A percentile compares a stretch with the other conserved stretches of the same genome.
Evolutionary conservation across 106 monocot genomes (phyloP).

Genomic region (Phalaenopsis equestris): DNA sequence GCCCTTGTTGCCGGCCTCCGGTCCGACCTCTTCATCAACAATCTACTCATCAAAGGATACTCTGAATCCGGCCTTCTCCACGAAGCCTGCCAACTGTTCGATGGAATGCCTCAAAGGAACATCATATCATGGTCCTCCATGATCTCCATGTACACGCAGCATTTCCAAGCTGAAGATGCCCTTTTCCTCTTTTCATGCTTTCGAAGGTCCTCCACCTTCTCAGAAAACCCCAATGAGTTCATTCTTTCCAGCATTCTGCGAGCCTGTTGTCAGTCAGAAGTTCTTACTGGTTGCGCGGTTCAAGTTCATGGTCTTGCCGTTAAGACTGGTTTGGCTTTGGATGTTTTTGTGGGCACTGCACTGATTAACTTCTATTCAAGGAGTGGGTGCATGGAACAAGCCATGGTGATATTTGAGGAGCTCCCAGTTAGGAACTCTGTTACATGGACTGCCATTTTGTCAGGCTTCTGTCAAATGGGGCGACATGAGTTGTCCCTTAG

Average conservation of each 20-base stretch:
- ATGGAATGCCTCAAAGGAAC: conserved; percentile 62
- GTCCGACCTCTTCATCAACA: conserved; percentile 46
- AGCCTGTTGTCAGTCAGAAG: conserved; percentile 37
- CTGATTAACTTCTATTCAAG: conserved; percentile 53
- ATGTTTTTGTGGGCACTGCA: conserved; percentile 50
- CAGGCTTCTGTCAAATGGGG: conserved; percentile 52
- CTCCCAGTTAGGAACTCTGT: conserved; percentile 55
- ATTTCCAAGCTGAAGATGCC: conserved; percentile 20
- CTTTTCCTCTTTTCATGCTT: conserved; percentile 35
- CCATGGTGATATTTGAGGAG: conserved; percentile 36
- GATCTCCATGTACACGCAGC: conserved; percentile 55
- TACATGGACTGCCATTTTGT: conserved; percentile 72
- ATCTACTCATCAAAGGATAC: conserved; percentile 56
- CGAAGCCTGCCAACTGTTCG: conserved; percentile 46
- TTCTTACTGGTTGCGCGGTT: conserved; percentile 7
- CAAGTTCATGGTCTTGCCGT: conserved; percentile 39
- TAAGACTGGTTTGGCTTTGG: conserved; percentile 21
- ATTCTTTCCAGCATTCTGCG: conserved; percentile 66
- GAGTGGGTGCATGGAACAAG: conserved; percentile 44
- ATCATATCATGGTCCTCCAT: conserved; percentile 66
- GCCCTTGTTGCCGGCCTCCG: conserved; percentile 30
- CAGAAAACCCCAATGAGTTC: conserved; percentile 50
- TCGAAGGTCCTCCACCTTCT: conserved; percentile 15
- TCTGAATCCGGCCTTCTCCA: conserved; percentile 22
- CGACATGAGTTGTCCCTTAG: conserved; percentile 29